A percentile compares a stretch with the other conserved stretches of the same genome.
Evolutionary conservation across 1,139 yeast species (phyloP).

Genomic region (Magnusiomyces paraingens): DNA sequence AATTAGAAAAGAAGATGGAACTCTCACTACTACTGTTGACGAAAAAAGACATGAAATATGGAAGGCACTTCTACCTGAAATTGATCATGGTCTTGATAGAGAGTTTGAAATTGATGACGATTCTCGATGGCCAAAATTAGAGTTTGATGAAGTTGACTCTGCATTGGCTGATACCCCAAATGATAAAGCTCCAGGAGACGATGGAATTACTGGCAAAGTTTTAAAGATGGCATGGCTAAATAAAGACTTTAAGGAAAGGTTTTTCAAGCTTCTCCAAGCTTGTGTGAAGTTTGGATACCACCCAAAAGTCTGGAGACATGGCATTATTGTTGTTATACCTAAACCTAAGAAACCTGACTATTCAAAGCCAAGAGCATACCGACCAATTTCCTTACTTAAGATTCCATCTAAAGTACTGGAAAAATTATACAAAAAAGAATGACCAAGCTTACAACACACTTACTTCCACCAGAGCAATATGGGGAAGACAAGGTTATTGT

Average conservation of each 20-base stretch:
- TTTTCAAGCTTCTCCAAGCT: neutral
- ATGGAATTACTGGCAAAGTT: conserved; percentile 4
- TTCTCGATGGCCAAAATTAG: neutral
- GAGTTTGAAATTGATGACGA: neutral
- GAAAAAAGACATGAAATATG: neutral
- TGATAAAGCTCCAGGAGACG: conserved; percentile 9
- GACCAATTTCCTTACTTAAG: conserved; percentile 17
- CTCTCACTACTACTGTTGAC: neutral
- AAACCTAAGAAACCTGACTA: conserved; percentile 10
- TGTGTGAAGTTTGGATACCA: conserved; percentile 5
- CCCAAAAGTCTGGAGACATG: conserved; percentile 1
- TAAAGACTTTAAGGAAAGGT: neutral
- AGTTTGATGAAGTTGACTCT: neutral
- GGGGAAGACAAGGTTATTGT: conserved; percentile 17
- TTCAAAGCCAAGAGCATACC: conserved; percentile 6
- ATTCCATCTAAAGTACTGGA: conserved; percentile 15
- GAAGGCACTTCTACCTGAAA: neutral
- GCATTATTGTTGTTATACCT: conserved; percentile 7
- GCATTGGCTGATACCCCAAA: conserved; percentile 4
- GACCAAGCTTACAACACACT: conserved; percentile 4
- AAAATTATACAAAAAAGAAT: conserved; percentile 13
- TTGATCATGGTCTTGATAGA: neutral
- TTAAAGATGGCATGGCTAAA: neutral
- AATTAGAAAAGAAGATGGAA: neutral
- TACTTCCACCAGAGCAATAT: conserved; percentile 12